Base-by-base conservation (phyloP, 2,329 filamentous ascomycete species). In the Colletotrichum orchidophilum region DNA sequence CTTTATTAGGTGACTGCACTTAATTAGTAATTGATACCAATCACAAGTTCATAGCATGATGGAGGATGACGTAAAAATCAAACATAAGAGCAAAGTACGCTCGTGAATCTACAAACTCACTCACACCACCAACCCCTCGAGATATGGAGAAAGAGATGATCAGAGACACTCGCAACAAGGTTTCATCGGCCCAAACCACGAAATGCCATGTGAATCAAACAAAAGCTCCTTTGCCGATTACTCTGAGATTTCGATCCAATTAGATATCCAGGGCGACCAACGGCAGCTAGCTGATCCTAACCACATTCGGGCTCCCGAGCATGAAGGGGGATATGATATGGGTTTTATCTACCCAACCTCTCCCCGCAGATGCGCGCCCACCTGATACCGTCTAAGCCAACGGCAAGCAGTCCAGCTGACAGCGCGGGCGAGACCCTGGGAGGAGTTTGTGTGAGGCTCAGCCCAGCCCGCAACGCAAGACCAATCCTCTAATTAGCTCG, bases 361-460 rank as follows among this genome's bases (percentile, higher is more conserved):
- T 62, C 59, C 59, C 59, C 59, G 42, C 59, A 62, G 29, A 50
- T 13, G 33, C 13, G 12, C 33, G 35, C 24, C 55, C 59, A 62
- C 59, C 31, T 62, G 42, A 62, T 52, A 27, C 24, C n/a, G 55
- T 59, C 55, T 59, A 9, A 8, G 33, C 55, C 55, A 46, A 42
- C 24, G 27, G 12, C 18, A n/a, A n/a, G 33, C 27, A 31, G 39
- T 21, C 58, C 58, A 61, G 26, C 24, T 61, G 58, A 61, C 58
- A 49, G 27, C 58, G 39, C 18, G 39, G 42, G 35, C 58, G 42
- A 39, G 18, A 31, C 18, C 12, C 42, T 18, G 26, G 35, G 31
- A 42, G 55, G 12, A 50, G 24, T 18, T 63, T 11, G 49, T 46
- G 60, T 63, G 49, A 63, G 60, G 60, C 60, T 54, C 60, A 42